Evolutionary conservation across 768 basidiomycete genomes (phyloP).

Genomic region (Neoboletus magnificus): DNA sequence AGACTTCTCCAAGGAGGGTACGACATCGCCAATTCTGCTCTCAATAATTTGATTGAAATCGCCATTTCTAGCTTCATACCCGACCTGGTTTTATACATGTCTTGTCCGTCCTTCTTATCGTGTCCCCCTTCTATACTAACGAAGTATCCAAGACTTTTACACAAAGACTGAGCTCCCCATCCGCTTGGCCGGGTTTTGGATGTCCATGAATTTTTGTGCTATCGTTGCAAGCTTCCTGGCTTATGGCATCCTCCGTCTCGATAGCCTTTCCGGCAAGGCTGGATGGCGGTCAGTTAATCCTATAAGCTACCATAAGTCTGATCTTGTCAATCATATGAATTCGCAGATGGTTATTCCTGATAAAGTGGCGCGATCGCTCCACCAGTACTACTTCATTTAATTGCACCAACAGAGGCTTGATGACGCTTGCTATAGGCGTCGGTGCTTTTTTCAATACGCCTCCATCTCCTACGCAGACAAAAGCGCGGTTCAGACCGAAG

Average conservation of each 20-base stretch:
- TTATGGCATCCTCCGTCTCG: slow-evolving; percentile 49
- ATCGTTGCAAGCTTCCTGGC: slow-evolving; percentile 64
- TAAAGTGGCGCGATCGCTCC: slow-evolving; percentile 23
- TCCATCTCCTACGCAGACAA: slow-evolving; percentile 57
- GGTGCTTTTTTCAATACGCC: slow-evolving; percentile 58
- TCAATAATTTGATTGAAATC: not conserved
- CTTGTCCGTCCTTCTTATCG: slow-evolving; percentile 38
- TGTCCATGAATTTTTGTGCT: slow-evolving; percentile 51
- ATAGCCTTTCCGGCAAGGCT: slow-evolving; percentile 6
- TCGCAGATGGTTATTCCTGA: slow-evolving; percentile 34
- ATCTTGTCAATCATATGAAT: not conserved
- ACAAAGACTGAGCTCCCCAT: slow-evolving; percentile 50
- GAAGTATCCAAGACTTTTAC: slow-evolving; percentile 40
- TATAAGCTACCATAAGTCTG: slow-evolving; percentile 18
- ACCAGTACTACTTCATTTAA: not conserved
- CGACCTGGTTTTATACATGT: slow-evolving; percentile 59
- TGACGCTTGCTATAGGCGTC: slow-evolving; percentile 53
- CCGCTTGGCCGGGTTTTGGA: slow-evolving; percentile 70
- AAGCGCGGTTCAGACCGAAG: slow-evolving; percentile 52
- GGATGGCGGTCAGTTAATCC: slow-evolving; percentile 19
- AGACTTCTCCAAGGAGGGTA: slow-evolving; percentile 48
- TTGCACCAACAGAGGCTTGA: slow-evolving; percentile 14
- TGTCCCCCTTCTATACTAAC: not conserved
- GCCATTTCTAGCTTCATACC: slow-evolving; percentile 46
- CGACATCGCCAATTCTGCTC: not conserved